A percentile compares a stretch with the other conserved stretches of the same genome.
Evolutionary conservation across 2,329 filamentous ascomycete species (phyloP).

Genomic region (Trichoderma atroviride): DNA sequence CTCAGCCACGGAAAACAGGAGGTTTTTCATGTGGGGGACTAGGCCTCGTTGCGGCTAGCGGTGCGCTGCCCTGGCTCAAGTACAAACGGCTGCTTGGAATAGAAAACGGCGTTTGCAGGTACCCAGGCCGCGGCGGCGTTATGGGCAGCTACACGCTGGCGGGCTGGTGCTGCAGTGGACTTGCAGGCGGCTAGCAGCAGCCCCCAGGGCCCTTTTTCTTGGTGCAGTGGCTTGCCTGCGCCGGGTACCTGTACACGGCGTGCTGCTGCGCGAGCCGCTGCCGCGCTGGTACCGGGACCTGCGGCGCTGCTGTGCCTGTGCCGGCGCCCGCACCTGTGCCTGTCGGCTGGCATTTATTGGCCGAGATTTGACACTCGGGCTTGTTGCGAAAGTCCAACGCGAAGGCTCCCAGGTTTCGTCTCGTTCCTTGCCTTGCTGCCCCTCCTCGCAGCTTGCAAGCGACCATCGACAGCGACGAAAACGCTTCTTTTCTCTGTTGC

Average conservation of each 20-base stretch:
- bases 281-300: not conserved
- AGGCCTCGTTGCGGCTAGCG: not conserved
- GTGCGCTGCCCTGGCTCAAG: slow-evolving; percentile 11
- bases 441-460: slow-evolving; percentile 17
- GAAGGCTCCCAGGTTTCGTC: slow-evolving; percentile 11
- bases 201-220: not conserved
- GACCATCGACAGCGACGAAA: not conserved
- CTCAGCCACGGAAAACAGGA: slow-evolving; percentile 16
- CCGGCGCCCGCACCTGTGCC: slow-evolving; percentile 4
- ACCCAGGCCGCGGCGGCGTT: slow-evolving; percentile 13
- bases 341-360: slow-evolving; percentile 17
- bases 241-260: not conserved
- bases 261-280: not conserved
- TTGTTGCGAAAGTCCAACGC: slow-evolving; percentile 22
- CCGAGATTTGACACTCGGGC: slow-evolving; percentile 24
- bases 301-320: not conserved
- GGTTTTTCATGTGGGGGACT: not conserved
- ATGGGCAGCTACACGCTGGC: slow-evolving; percentile 6
- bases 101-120: slow-evolving; percentile 5
- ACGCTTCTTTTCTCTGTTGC: not conserved
- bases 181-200: not conserved
- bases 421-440: slow-evolving; percentile 11
- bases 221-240: not conserved
- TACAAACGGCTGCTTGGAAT: slow-evolving; percentile 13
- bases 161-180: not conserved